A percentile compares a stretch with the other conserved stretches of the same genome.
phyloP scores from a whole-genome alignment of 2,329 filamentous ascomycete genomes.

The Fusarium albosuccineum region DNA sequence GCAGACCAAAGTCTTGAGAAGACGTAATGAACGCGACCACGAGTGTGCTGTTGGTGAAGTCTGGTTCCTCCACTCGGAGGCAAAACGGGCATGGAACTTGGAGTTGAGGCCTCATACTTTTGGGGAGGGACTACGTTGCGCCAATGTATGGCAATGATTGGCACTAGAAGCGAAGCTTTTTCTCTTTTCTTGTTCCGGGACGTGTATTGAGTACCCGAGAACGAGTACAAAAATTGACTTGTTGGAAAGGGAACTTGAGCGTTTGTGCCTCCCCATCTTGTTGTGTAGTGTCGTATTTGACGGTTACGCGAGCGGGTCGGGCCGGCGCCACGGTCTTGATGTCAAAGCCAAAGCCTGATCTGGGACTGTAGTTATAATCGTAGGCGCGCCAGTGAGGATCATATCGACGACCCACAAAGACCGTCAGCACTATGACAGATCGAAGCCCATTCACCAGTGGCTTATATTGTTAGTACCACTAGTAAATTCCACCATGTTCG shows the following conservation, averaged over 20 bases:
- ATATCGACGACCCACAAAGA: neutral
- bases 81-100: constrained; percentile 41
- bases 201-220: constrained; percentile 25
- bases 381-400: too few relatives aligned
- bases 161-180: constrained; percentile 44
- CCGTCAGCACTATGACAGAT: too few relatives aligned
- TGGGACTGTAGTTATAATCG: neutral
- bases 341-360: constrained; percentile 8
- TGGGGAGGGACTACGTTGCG: constrained; percentile 35
- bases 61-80: constrained; percentile 35
- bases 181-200: constrained; percentile 35
- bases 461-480: too few relatives aligned
- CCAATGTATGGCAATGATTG: constrained; percentile 33
- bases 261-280: neutral
- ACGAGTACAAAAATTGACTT: constrained; percentile 34
- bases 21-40: constrained; percentile 47
- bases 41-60: constrained; percentile 34
- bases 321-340: constrained; percentile 23
- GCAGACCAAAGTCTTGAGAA: constrained; percentile 17
- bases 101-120: constrained; percentile 46
- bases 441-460: too few relatives aligned
- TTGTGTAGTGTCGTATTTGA: constrained; percentile 3
- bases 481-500: too few relatives aligned
- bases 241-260: constrained; percentile 38
- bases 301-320: constrained; percentile 19